Conservation (phyloP, 768 basidiomycete genomes). For the Termitomyces sp. region DNA sequence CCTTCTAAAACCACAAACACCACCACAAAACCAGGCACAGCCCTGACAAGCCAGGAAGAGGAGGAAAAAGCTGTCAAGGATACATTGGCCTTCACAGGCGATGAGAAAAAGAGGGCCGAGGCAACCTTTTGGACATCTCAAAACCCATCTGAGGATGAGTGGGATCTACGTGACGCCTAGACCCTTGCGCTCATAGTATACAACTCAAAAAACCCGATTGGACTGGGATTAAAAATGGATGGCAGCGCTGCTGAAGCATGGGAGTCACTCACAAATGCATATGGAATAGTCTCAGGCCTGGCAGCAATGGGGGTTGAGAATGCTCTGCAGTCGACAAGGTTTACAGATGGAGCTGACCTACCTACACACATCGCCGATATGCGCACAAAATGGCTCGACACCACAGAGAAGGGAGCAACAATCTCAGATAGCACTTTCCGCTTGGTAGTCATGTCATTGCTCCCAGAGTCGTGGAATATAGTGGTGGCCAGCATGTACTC, state of each 20-base stretch:
- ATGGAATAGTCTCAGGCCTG: background rate
- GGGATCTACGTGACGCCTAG: background rate
- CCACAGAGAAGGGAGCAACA: constrained; percentile 11
- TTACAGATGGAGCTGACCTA: background rate
- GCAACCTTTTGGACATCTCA: background rate
- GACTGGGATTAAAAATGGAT: constrained; percentile 17
- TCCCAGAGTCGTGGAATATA: constrained; percentile 10
- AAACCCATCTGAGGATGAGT: constrained; percentile 16
- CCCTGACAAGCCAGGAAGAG: too few species aligned
- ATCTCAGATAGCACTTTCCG: constrained; percentile 15
- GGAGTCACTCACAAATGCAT: background rate
- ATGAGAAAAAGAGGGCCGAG: too few species aligned
- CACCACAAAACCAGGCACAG: constrained; percentile 4
- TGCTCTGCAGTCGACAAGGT: constrained; percentile 6
- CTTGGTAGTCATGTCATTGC: constrained; percentile 15
- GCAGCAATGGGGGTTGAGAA: background rate
- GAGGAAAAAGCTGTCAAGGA: too few species aligned
- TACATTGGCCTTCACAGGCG: too few species aligned
- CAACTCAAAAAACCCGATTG: constrained; percentile 20
- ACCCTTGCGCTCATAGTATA: constrained; percentile 11
- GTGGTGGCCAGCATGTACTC: background rate
- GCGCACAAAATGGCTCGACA: constrained; percentile 6
- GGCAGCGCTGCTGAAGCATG: constrained; percentile 18
- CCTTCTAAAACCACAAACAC: background rate
- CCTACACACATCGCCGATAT: constrained; percentile 5